Percentiles rank a stretch among this genome's conserved stretches.
phyloP scores from a whole-genome alignment of 345 rosid species.

The Isatis tinctoria region DNA sequence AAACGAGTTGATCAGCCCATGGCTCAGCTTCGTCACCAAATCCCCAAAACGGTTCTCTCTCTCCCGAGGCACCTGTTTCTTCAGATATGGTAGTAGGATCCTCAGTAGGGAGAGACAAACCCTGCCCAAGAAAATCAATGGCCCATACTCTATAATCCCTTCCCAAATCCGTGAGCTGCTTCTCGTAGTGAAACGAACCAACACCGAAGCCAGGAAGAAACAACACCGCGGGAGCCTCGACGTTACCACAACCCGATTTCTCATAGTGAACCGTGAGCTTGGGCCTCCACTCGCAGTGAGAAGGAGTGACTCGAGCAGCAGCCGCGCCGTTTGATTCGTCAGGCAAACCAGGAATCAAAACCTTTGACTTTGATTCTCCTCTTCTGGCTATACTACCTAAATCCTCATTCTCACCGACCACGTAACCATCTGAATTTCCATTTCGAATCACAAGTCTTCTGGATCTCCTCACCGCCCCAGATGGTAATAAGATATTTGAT shows the following conservation, averaged over 20 bases:
- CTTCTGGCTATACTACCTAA: slow-evolving; percentile 31
- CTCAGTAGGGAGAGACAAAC: slow-evolving; percentile 72
- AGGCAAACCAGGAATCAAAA: slow-evolving; percentile 73
- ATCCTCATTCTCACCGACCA: slow-evolving; percentile 52
- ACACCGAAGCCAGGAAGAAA: slow-evolving; percentile 98
- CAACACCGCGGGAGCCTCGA: slow-evolving; percentile 63
- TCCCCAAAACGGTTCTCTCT: slow-evolving; percentile 55
- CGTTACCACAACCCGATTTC: slow-evolving; percentile 62
- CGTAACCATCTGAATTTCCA: slow-evolving; percentile 47
- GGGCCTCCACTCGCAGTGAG: slow-evolving; percentile 84
- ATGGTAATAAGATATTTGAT: slow-evolving; percentile 15
- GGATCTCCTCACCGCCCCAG: slow-evolving; percentile 13
- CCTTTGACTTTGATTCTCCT: slow-evolving; percentile 39
- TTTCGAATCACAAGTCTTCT: slow-evolving; percentile 36
- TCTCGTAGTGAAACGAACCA: slow-evolving; percentile 93
- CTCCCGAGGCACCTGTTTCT: slow-evolving; percentile 26
- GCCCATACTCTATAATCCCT: slow-evolving; percentile 94
- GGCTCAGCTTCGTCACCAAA: slow-evolving; percentile 76
- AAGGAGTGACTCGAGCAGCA: slow-evolving; percentile 51
- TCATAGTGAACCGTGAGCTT: slow-evolving; percentile 71
- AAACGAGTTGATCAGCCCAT: slow-evolving; percentile 79
- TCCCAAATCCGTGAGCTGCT: slow-evolving; percentile 85
- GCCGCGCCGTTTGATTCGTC: slow-evolving; percentile 50
- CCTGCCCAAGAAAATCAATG: slow-evolving; percentile 93
- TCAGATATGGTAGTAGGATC: slow-evolving; percentile 54